phyloP scores from a whole-genome alignment of 768 basidiomycete genomes.

The Termitomyces sp. region DNA sequence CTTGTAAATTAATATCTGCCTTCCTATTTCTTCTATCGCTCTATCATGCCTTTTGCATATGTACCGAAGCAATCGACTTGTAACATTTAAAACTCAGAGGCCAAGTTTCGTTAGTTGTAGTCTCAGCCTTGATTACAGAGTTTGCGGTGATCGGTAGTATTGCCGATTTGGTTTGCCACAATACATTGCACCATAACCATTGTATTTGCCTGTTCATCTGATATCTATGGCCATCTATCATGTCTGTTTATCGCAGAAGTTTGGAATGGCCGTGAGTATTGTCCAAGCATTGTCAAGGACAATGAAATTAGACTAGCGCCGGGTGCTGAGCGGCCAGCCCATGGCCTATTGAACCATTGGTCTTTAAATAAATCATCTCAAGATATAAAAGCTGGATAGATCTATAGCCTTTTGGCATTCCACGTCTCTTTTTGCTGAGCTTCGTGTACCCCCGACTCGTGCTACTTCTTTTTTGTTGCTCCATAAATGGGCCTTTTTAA shows the following conservation, averaged over 20 bases:
- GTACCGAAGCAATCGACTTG: conserved; percentile 12
- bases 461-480: not conserved
- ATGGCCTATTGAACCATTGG: not conserved
- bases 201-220: not conserved
- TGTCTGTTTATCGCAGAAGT: not conserved
- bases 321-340: too few relatives aligned
- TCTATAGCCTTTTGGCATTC: not conserved
- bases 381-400: not conserved
- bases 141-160: not conserved
- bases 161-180: not conserved
- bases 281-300: not conserved
- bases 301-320: not conserved
- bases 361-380: not conserved
- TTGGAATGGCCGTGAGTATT: not conserved
- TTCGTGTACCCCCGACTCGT: not conserved
- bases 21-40: conserved; percentile 12
- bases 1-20: conserved; percentile 22
- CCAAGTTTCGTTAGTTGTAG: too few relatives aligned
- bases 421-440: not conserved
- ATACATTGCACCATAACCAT: not conserved
- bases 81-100: not conserved
- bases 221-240: not conserved
- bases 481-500: not conserved
- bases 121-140: too few relatives aligned
- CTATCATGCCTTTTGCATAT: conserved; percentile 13